Base-by-base conservation (phyloP, 345 rosid species). In the Alliaria petiolata region DNA sequence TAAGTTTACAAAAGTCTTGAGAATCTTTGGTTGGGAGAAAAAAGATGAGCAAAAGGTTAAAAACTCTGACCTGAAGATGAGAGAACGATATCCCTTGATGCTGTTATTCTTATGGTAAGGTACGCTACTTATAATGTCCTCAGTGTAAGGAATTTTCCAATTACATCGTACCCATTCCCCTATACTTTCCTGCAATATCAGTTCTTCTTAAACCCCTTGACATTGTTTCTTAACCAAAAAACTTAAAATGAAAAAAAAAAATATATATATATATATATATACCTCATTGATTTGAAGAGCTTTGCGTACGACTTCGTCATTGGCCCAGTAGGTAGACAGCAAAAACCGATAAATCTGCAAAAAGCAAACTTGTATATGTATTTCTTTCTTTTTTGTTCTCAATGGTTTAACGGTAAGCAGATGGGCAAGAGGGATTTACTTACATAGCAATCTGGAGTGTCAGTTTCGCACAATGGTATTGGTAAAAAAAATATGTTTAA, bases 61-160 rank as follows among this genome's bases (percentile, higher is more conserved):
- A 59, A 22, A 22, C 25, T 22, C 25, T 22, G 59, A 72, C 70
- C 76, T 72, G 63, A 13, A 72, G 47, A 72, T 62, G 45, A 63
- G 76, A 53, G 76, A 72, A 33, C 57, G 76, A 63, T 72, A 63
- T 7, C 70, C 76, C n/a, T 16, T 12, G 47, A 72, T 63, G 39
- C 76, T 72, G n/a, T 44, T 72, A 16, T 72, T 72, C 33, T 14
- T 14, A 71, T 71, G 76, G 54, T 71, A 71, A 39, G 76, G 76
- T 51, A 71, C 20, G 17, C 76, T 44, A 36, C 69, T 63, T 33
- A 0, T 15, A 15, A 72, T 72, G 47, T 72, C 76, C 1, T 7
- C 0, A 64, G 3, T 42, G 56, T 72, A 63, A 52, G 54, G 54
- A 6, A 72, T 31, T 11, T 31, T 22, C 0, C 0, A 5, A 15